Conservation (phyloP, 2,329 filamentous ascomycete genomes). For the Malbranchea zuffiana region DNA sequence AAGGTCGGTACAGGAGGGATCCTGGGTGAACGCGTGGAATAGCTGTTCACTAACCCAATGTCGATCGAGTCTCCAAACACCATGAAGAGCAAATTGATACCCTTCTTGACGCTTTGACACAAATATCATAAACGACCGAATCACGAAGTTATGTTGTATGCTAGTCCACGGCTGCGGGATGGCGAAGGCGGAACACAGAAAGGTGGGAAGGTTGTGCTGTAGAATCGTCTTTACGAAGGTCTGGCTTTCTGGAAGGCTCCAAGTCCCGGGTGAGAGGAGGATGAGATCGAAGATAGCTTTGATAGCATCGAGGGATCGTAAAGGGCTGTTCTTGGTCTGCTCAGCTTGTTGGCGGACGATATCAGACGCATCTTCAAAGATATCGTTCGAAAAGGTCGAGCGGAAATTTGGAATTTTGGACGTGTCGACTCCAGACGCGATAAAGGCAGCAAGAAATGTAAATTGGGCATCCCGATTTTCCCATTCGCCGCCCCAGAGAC, state of each 20-base stretch:
- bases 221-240: conserved; percentile 51
- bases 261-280: conserved; percentile 47
- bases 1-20: conserved; percentile 54
- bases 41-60: conserved; percentile 75
- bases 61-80: conserved; percentile 81
- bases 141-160: conserved; percentile 39
- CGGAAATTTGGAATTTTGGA: conserved; percentile 73
- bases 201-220: conserved; percentile 42
- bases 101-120: conserved; percentile 65
- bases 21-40: conserved; percentile 61
- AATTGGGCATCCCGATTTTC: conserved; percentile 75
- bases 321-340: conserved; percentile 67
- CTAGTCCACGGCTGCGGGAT: conserved; percentile 40
- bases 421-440: conserved; percentile 68
- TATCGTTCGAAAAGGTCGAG: conserved; percentile 58
- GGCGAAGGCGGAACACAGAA: conserved; percentile 40
- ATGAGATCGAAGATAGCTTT: conserved; percentile 54
- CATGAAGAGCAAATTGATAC: conserved; percentile 80
- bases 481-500: conserved; percentile 84
- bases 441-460: conserved; percentile 83
- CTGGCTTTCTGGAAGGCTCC: conserved; percentile 45
- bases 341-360: conserved; percentile 50
- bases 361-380: conserved; percentile 51
- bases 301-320: conserved; percentile 79
- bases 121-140: conserved; percentile 62